These are phyloP conservation scores for Cryptococcus maquisensis DNA, from an alignment of 1,284 basidiomycete species.

Conservation along the genomic window DNA sequence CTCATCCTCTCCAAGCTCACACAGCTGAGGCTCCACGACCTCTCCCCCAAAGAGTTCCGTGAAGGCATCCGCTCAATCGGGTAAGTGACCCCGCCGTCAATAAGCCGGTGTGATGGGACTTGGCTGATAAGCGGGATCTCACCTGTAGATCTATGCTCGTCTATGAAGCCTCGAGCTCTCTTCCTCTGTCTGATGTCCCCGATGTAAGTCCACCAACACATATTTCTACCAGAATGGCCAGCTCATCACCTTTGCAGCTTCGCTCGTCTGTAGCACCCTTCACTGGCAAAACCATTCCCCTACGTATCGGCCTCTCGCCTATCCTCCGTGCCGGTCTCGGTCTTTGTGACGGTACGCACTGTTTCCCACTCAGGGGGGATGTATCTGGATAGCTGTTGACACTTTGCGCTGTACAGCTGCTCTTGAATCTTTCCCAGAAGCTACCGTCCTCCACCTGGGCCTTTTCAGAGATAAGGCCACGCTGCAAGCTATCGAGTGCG, in stretches of 20 bases:
- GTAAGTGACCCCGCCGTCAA: conserved; percentile 23
- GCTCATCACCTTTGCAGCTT: conserved; percentile 23
- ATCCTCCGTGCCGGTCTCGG: conserved; percentile 88
- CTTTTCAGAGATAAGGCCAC: conserved; percentile 80
- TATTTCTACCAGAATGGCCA: not conserved
- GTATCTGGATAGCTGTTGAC: not conserved
- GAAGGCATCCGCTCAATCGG: conserved; percentile 35
- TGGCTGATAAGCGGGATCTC: not conserved
- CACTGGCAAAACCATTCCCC: conserved; percentile 46
- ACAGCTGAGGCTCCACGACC: conserved; percentile 41
- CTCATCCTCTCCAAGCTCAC: conserved; percentile 41
- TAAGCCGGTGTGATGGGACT: not conserved
- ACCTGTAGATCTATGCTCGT: conserved; percentile 33
- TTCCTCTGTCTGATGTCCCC: conserved; percentile 36
- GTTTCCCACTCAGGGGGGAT: not conserved
- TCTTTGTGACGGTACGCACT: conserved; percentile 71
- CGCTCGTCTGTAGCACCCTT: conserved; percentile 48
- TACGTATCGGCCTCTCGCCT: conserved; percentile 78
- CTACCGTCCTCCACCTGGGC: conserved; percentile 85
- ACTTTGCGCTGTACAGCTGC: conserved; percentile 48
- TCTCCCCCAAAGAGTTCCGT: conserved; percentile 41
- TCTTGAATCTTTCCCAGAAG: conserved; percentile 74
- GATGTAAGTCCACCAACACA: conserved; percentile 24
- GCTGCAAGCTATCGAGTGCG: conserved; percentile 93
- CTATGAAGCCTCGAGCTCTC: conserved; percentile 32